phyloP scores from a whole-genome alignment of 2,329 filamentous ascomycete genomes.

The Phoma sp. region DNA sequence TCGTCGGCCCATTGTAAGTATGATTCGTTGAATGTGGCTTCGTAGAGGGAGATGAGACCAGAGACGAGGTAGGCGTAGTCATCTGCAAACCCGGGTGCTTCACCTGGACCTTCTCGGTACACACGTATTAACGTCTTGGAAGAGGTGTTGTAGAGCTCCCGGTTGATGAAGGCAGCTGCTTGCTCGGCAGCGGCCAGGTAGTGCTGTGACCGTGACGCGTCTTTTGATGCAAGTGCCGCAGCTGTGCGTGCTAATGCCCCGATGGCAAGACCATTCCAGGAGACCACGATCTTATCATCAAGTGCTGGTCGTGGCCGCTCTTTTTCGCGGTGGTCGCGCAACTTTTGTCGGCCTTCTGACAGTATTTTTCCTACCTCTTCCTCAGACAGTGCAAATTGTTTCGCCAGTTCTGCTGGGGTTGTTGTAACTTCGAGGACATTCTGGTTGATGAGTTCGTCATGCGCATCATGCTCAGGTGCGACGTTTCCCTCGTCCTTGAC shows the following conservation, averaged over 20 bases:
- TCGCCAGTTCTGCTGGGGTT: conserved; percentile 72
- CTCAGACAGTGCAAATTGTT: conserved; percentile 75
- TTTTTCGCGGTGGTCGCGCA: conserved; percentile 74
- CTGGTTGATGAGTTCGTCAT: conserved; percentile 93
- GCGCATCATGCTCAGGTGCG: conserved; percentile 78
- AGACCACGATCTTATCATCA: conserved; percentile 87
- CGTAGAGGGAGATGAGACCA: conserved; percentile 83
- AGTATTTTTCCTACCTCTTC: conserved; percentile 74
- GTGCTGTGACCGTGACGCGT: conserved; percentile 62
- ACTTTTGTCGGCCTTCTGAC: conserved; percentile 68
- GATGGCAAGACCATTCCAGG: conserved; percentile 90
- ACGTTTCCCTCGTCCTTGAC: conserved; percentile 88
- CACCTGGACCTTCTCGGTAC: conserved; percentile 71
- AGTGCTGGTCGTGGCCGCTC: conserved; percentile 78
- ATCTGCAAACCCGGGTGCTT: conserved; percentile 81
- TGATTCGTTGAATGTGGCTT: conserved; percentile 77
- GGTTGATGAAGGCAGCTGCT: conserved; percentile 75
- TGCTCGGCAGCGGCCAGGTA: conserved; percentile 73
- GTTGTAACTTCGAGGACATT: conserved; percentile 81
- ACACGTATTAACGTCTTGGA: conserved; percentile 74
- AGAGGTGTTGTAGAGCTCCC: conserved; percentile 73
- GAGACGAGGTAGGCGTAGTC: conserved; percentile 92
- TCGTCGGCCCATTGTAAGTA: conserved; percentile 83
- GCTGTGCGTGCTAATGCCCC: conserved; percentile 79
- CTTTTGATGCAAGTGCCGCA: conserved; percentile 69